Percentiles rank a stretch among this genome's conserved stretches.
phyloP scores from a whole-genome alignment of 345 rosid genomes.

The Geranium brycei region DNA sequence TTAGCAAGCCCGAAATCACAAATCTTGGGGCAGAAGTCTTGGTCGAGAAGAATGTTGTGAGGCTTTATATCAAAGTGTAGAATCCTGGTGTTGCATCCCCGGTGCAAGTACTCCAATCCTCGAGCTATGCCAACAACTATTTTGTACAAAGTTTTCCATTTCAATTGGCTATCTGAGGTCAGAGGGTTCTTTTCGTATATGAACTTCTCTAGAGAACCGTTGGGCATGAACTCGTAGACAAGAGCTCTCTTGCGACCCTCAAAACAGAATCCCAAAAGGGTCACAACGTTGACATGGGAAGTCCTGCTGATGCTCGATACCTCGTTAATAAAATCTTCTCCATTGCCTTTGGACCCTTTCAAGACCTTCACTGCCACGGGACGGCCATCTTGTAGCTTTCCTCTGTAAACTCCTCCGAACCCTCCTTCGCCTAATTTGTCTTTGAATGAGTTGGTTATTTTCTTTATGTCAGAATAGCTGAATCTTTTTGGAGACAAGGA shows the following conservation, averaged over 20 bases:
- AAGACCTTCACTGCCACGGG: constrained; percentile 30
- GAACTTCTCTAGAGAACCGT: constrained; percentile 3
- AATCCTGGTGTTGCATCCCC: constrained; percentile 32
- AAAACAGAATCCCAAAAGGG: not conserved
- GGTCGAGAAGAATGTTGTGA: constrained; percentile 3
- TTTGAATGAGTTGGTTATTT: constrained; percentile 6
- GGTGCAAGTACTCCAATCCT: constrained; percentile 40
- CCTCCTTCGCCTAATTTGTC: constrained; percentile 30
- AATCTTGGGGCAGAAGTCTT: constrained; percentile 25
- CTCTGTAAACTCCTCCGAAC: constrained; percentile 13
- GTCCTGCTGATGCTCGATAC: constrained; percentile 6
- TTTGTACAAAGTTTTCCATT: constrained; percentile 8
- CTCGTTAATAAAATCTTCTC: constrained; percentile 26
- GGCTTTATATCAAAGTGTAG: constrained; percentile 20
- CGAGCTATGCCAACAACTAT: constrained; percentile 26
- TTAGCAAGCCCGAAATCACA: constrained; percentile 48
- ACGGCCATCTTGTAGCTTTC: constrained; percentile 16
- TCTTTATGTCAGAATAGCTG: constrained; percentile 5
- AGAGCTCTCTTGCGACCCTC: constrained; percentile 5
- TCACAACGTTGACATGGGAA: not conserved
- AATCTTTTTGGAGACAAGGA: not conserved
- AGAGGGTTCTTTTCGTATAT: not conserved
- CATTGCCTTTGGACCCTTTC: constrained; percentile 27
- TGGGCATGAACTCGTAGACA: constrained; percentile 5
- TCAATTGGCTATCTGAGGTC: not conserved